Conservation (phyloP, 805 yeast genomes). For the Pichia heedii region DNA sequence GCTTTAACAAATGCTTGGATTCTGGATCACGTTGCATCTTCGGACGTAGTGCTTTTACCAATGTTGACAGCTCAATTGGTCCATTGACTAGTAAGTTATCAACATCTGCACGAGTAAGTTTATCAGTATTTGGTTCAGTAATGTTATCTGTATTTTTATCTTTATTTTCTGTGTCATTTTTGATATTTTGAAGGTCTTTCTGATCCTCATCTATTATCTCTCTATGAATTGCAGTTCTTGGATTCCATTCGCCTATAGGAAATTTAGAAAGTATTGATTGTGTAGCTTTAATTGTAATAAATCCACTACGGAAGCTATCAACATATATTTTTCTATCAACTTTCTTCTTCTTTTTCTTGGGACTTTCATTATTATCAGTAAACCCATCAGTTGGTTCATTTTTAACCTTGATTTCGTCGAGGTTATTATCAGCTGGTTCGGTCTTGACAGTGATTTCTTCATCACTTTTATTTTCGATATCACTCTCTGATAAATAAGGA, state of each 20-base stretch:
- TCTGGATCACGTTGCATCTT: conserved; percentile 57
- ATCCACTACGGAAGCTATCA: conserved; percentile 37
- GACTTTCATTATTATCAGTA: neutral
- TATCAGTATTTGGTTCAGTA: conserved; percentile 3
- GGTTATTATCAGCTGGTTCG: neutral
- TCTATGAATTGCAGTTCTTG: conserved; percentile 34
- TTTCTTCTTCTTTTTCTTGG: conserved; percentile 4
- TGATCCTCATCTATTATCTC: conserved; percentile 12
- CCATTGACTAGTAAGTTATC: conserved; percentile 48
- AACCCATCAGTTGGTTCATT: neutral
- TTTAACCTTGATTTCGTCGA: neutral
- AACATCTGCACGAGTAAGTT: conserved; percentile 60
- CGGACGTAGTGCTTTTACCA: conserved; percentile 50
- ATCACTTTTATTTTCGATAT: conserved; percentile 31
- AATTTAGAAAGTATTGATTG: conserved; percentile 51
- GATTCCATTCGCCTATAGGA: conserved; percentile 83
- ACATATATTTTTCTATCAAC: conserved; percentile 27
- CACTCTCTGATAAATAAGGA: conserved; percentile 73
- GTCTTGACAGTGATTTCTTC: conserved; percentile 6
- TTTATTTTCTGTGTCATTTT: neutral
- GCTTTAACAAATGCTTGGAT: conserved; percentile 51
- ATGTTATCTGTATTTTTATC: neutral
- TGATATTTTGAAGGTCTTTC: conserved; percentile 10
- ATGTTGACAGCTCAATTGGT: conserved; percentile 43
- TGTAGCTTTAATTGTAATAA: conserved; percentile 58